Evolutionary conservation across 495 filamentous ascomycete genomes (phyloP), one percentile per base, ranked within the genome.

Genomic region (Aspergillus cavernicola): DNA sequence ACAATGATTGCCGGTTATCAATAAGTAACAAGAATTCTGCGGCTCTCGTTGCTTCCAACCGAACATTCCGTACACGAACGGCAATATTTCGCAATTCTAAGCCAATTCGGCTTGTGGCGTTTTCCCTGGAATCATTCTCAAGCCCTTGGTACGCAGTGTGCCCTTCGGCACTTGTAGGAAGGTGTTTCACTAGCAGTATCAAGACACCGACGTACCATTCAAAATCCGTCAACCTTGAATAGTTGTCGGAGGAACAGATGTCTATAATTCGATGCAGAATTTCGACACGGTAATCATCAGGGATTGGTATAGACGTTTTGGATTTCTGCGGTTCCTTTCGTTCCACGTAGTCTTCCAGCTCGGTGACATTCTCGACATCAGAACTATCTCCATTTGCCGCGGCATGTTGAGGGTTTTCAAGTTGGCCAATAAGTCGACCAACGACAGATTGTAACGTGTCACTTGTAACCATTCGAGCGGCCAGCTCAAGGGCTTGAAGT

Each of bases 181-280:
- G 77, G 52, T 87, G 81, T 38, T 83, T 80, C 26, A 96, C 80
- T 3, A 98, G 76, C 60, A 92, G 87, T 6, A 89, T 82, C 9
- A 98, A 71, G 32, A 92, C 79, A 52, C 88, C 84, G 43, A 97
- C 83, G 71, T 97, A 97, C 93, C 93, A 98, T 55, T 95, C 93
- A 65, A 98, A 97, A 64, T 98, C 93, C 39, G 71, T 71, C 40
- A 97, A 70, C 61, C 88, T 88, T 13, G 82, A 78, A 66, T 97
- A 98, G 51, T 90, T 95, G 55, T 89, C 85, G 42, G 85, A 80
- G n/a, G 88, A 89, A 68, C 95, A 97, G 79, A 98, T 93, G 51
- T 87, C 85, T 18, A 97, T 62, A 50, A 97, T 89, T 38, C 85
- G 79, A 31, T 79, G 78, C 23, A 96, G 85, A 24, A 96, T 87